Evolutionary conservation across 169 alveolate genomes (phyloP).

Genomic region (Babesia caballi): DNA sequence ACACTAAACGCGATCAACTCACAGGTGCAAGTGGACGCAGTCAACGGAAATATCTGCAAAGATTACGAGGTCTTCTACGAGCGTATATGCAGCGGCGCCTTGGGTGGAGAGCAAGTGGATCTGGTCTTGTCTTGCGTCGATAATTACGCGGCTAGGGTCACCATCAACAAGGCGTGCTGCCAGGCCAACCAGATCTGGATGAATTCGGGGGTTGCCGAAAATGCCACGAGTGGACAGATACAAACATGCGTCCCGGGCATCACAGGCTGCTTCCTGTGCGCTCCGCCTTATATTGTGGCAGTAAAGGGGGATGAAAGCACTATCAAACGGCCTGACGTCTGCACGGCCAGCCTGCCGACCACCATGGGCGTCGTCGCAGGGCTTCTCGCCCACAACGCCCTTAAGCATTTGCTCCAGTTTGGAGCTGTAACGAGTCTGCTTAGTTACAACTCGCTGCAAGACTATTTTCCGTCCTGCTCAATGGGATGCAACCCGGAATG

Average conservation of each 20-base stretch:
- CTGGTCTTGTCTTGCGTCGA: slow-evolving; percentile 93
- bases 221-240: slow-evolving; percentile 93
- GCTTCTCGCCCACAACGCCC: slow-evolving; percentile 87
- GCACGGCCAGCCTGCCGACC: slow-evolving; percentile 94
- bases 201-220: slow-evolving; percentile 95
- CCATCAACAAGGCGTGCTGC: slow-evolving; percentile 91
- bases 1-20: slow-evolving; percentile 89
- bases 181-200: slow-evolving; percentile 90
- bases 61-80: slow-evolving; percentile 82
- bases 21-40: slow-evolving; percentile 87
- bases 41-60: slow-evolving; percentile 81
- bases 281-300: slow-evolving; percentile 90
- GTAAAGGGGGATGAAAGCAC: slow-evolving; percentile 86
- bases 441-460: slow-evolving; percentile 88
- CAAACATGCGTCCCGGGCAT: slow-evolving; percentile 93
- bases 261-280: slow-evolving; percentile 95
- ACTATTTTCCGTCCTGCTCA: slow-evolving; percentile 86
- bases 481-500: slow-evolving; percentile 89
- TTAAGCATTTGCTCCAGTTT: slow-evolving; percentile 87
- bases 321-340: slow-evolving; percentile 91
- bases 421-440: slow-evolving; percentile 87
- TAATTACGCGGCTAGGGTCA: slow-evolving; percentile 94
- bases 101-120: slow-evolving; percentile 79
- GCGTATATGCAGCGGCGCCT: slow-evolving; percentile 77
- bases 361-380: slow-evolving; percentile 97